phyloP scores from a whole-genome alignment of 1,284 basidiomycete species.

The Ustilago cynodontis region DNA sequence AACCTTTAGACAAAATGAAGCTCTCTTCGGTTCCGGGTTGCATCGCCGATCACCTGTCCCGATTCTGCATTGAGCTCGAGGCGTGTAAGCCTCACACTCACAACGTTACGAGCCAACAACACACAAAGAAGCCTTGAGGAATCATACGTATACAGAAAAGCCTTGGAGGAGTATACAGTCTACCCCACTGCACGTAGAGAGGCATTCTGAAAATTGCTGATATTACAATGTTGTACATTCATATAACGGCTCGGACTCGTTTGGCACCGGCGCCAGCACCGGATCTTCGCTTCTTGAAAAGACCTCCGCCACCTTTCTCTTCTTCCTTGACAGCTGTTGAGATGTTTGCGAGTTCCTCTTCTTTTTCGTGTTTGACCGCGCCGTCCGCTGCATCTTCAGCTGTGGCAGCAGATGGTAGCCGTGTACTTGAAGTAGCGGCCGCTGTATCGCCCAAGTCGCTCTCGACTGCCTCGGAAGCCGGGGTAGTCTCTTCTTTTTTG shows the following conservation, averaged over 20 bases:
- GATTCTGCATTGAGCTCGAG: neutral
- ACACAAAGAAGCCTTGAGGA: neutral
- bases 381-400: neutral
- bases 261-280: conserved; percentile 61
- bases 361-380: neutral
- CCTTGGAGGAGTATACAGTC: too few relatives aligned
- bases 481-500: conserved; percentile 19
- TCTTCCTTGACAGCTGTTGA: conserved; percentile 3
- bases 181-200: too few relatives aligned
- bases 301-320: conserved; percentile 23
- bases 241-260: conserved; percentile 53
- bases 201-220: neutral
- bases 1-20: conserved; percentile 3
- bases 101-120: neutral
- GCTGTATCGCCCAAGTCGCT: neutral
- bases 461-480: conserved; percentile 1
- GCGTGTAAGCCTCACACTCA: neutral
- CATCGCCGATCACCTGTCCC: conserved; percentile 14
- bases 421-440: neutral
- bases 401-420: neutral
- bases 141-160: neutral
- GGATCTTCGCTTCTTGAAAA: conserved; percentile 61
- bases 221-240: conserved; percentile 5
- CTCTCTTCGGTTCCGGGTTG: neutral
- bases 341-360: neutral